These are phyloP conservation scores for Colletotrichum coccodes DNA, from an alignment of 2,329 filamentous ascomycete genomes.

Conservation along the genomic window DNA sequence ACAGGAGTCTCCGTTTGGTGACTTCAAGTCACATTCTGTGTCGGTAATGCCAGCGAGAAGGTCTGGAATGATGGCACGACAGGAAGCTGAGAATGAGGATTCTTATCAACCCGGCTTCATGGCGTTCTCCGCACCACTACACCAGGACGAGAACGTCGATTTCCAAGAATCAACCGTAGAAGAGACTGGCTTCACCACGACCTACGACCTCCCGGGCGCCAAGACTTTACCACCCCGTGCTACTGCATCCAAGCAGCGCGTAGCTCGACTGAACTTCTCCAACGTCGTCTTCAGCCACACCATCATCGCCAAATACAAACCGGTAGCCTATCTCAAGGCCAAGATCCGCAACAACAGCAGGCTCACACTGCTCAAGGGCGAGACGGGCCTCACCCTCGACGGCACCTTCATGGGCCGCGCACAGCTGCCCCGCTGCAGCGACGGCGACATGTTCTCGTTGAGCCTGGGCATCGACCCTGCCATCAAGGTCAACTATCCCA, in stretches of 20 bases:
- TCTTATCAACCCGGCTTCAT: not conserved
- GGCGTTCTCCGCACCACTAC: not conserved
- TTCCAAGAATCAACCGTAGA: constrained; percentile 66
- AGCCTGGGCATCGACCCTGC: constrained; percentile 69
- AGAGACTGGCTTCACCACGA: constrained; percentile 68
- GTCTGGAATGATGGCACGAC: not conserved
- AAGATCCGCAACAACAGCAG: constrained; percentile 65
- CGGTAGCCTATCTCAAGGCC: constrained; percentile 68
- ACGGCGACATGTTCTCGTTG: constrained; percentile 63
- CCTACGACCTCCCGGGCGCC: constrained; percentile 67
- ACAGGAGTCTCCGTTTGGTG: too few relatives aligned
- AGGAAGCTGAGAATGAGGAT: not conserved
- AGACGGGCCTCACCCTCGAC: constrained; percentile 69
- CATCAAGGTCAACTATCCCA: constrained; percentile 64
- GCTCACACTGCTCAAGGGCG: constrained; percentile 65
- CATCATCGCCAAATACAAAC: constrained; percentile 69
- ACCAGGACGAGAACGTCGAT: constrained; percentile 43
- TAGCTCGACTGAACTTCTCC: constrained; percentile 63
- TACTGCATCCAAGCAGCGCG: constrained; percentile 66
- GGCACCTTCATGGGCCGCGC: constrained; percentile 70
- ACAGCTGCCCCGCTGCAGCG: constrained; percentile 63
- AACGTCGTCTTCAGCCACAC: constrained; percentile 65
- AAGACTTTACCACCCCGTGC: constrained; percentile 66
- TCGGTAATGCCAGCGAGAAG: not conserved
- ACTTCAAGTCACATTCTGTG: too few relatives aligned